Base-by-base conservation (phyloP, 345 rosid genomes). In the Moringa oleifera region DNA sequence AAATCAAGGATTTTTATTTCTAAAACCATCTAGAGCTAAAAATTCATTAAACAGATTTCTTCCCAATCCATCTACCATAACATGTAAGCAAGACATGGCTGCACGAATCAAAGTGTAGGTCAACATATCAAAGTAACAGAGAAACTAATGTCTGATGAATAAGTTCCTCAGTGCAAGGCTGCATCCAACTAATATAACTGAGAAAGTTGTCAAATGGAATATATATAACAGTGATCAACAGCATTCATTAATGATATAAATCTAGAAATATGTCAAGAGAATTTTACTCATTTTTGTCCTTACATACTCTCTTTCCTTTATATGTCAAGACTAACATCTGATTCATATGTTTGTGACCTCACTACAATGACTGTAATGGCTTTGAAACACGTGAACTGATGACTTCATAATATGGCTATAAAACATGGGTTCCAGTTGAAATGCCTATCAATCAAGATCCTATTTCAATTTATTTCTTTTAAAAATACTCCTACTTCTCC, bases 21-120 rank as follows among this genome's bases (percentile, higher is more conserved):
- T 15, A 41, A 5, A 45, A 46, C 18, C 54, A 61, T 55, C 52
- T 6, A 22, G 41, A 68, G 22, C 41, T 68, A 61, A 21, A 11
- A 65, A 31, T 22, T 22, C 51, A 51, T 6, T 6, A 37, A 28
- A 25, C 23, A 66, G 5, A 16, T 20, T 25, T 47, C 62, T 58
- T 33, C 51, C 51, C 31, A 16, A 47, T 49, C 22, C 23, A 56
- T 60, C 59, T 45, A 53, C 64, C 13, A 37, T 4, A 41, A 7
- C 17, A 41, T 41, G 37, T 41, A 4, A 4, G 47, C 47, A 41
- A 41, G 5, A 28, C n/a, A n/a, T n/a, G n/a, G n/a, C n/a, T n/a
- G n/a, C n/a, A n/a, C n/a, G n/a, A n/a, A n/a, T n/a, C n/a, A n/a
- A n/a, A n/a, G n/a, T n/a, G n/a, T n/a, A n/a, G 37, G 37, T 5